Base-by-base conservation (phyloP, 1,284 basidiomycete genomes). In the Puccinia polysora region DNA sequence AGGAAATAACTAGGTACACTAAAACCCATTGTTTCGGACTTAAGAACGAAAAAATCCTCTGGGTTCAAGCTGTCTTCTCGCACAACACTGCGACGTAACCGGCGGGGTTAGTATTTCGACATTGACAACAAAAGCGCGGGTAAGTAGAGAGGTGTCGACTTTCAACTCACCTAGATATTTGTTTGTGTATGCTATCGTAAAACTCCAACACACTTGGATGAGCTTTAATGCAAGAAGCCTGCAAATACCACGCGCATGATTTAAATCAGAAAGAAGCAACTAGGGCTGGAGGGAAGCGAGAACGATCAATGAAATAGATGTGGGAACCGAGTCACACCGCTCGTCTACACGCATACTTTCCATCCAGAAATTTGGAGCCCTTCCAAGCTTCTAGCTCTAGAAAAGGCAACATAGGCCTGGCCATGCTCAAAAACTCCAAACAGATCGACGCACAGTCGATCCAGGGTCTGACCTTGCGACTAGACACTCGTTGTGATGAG, bases 391-490 rank as follows among this genome's bases (percentile, higher is more conserved):
- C 67, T 58, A 34, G 67, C 67, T 38, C 67, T 25, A 10, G 67
- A 69, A 23, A 69, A 47, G 8, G 67, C 67, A 58, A 69, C 67
- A 52, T 69, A 69, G 20, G 67, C 56, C 60, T 69, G 67, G 6
- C 56, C 67, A 38, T 60, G 45, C 43, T 69, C 67, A 34, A 69
- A 69, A 30, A 69, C 56, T 52, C 67, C 67, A 25, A 45, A 43
- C 23, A 69, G 47, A 59, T 69, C 67, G 20, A 69, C 56, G n/a
- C 43, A 69, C 18, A 69, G 34, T 50, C 67, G 43, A 34, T 69
- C 67, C n/a, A 69, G 55, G 25, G 67, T 59, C n/a, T 69, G 67
- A 5, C 67, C 67, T 60, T 69, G 67, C 34, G 67, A 69, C 67
- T 69, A 23, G 15, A 38, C n/a, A 5, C 25, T 18, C 25, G 28